Evolutionary conservation across 1,284 basidiomycete genomes (phyloP).

Genomic region (Fomitopsis betulina): DNA sequence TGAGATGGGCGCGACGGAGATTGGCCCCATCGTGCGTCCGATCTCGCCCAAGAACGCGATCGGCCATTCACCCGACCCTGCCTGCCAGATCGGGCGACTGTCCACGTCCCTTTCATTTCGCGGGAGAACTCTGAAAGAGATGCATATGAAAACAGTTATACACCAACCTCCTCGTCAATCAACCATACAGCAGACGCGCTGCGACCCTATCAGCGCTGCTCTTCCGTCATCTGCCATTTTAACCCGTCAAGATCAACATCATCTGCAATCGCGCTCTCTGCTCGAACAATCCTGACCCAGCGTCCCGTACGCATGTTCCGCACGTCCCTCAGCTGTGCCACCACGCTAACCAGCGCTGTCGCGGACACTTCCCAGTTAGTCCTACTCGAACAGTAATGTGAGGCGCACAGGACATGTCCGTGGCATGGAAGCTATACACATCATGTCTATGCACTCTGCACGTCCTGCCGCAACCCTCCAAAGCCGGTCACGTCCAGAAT

Average conservation of each 20-base stretch:
- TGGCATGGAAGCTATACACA: no score
- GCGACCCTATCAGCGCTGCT: not conserved
- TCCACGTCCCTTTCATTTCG: not conserved
- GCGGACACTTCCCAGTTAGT: not conserved
- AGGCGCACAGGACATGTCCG: no score
- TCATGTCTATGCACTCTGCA: no score
- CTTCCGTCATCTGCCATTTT: not conserved
- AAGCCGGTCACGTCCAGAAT: no score
- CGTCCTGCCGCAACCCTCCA: no score
- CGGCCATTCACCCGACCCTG: not conserved
- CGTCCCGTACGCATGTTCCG: not conserved
- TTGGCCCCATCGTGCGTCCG: not conserved
- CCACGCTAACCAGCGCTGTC: no score
- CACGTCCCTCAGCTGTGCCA: no score
- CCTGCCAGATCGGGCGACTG: not conserved
- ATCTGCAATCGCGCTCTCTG: not conserved
- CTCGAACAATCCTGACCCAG: not conserved
- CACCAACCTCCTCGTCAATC: no score
- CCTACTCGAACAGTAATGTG: no score
- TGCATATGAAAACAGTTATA: no score
- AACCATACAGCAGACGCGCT: not conserved
- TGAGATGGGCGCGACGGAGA: not conserved
- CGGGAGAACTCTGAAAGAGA: slow-evolving; percentile 4
- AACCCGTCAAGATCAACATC: not conserved
- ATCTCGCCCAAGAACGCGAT: not conserved